Evolutionary conservation across 2,329 filamentous ascomycete species (phyloP), one percentile per base, ranked within the genome.

Genomic region (Colletotrichum destructivum): DNA sequence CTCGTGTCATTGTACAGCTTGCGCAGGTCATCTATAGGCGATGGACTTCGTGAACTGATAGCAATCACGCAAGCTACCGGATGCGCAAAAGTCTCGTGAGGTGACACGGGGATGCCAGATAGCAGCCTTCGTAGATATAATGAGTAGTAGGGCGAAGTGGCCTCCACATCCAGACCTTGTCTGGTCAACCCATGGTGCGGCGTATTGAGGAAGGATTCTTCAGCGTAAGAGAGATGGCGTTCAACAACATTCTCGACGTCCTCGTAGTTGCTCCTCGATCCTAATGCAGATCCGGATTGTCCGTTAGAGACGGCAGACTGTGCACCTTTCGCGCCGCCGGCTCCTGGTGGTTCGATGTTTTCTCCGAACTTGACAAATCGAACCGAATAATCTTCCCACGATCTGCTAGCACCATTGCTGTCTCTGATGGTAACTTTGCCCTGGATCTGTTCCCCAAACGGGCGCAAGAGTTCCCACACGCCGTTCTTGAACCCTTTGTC

Each of bases 61-160:
- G 95, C 95, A 80, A 98, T 96, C 51, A 99, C 91, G 78, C 95
- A 96, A 7, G 96, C 95, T 26, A 98, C 96, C 0, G 97, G 96
- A 80, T 99, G 96, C 6, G 93, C 90, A 81, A 98, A 98, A 0
- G 96, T 96, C 83, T 99, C 96, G 77, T 98, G 95, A 0, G 95
- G 91, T 4, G 92, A 90, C 55, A 97, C 84, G 1, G 94, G 90
- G 51, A 96, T 85, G 16, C 93, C 92, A 0, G 95, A 98, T 11
- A 99, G 84, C 49, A 99, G 81, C 62, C 95, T 91, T 40, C 94
- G 90, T 57, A 99, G 83, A 79, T 97, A 98, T 9, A 98, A 83
- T 46, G 92, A 90, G 81, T 97, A 97, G 80, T 97, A 95, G 0
- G 94, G 92, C 13, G 93, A 95, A 0, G 92, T 88, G 15, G 85